phyloP scores from a whole-genome alignment of 2,329 filamentous ascomycete species.

The Aspergillus pseudoterreus region DNA sequence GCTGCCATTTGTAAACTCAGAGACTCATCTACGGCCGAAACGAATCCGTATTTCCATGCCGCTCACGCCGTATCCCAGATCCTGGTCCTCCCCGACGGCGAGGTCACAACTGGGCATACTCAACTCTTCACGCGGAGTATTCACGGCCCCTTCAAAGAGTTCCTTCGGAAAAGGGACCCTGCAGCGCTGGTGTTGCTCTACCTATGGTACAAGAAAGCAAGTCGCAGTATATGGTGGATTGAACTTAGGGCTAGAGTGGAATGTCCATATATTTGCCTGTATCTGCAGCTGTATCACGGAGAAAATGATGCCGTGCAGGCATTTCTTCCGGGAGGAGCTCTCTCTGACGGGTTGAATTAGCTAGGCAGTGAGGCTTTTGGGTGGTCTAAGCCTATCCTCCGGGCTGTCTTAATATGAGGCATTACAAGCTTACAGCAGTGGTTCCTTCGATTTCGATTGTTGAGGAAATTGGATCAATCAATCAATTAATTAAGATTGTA shows the following conservation, averaged over 20 bases:
- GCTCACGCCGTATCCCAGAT: slow-evolving; percentile 37
- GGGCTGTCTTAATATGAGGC: too few species aligned
- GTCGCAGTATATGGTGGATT: slow-evolving; percentile 45
- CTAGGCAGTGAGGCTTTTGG: not conserved
- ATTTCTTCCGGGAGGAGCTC: slow-evolving; percentile 28
- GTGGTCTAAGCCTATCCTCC: too few species aligned
- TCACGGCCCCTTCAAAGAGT: slow-evolving; percentile 28
- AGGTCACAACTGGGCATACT: slow-evolving; percentile 18
- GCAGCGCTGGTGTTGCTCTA: slow-evolving; percentile 40
- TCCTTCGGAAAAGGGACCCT: slow-evolving; percentile 35
- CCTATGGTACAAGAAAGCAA: slow-evolving; percentile 42
- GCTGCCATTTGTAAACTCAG: slow-evolving; percentile 22
- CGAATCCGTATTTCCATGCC: slow-evolving; percentile 38
- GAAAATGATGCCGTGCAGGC: slow-evolving; percentile 22
- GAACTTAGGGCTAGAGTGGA: slow-evolving; percentile 41
- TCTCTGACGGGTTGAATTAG: slow-evolving; percentile 7
- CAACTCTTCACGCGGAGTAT: slow-evolving; percentile 36
- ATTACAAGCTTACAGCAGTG: too few species aligned
- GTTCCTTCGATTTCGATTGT: too few species aligned
- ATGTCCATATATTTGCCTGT: slow-evolving; percentile 40
- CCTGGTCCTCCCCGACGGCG: slow-evolving; percentile 23
- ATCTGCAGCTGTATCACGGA: slow-evolving; percentile 32
- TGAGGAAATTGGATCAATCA: too few species aligned
- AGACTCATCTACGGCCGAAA: slow-evolving; percentile 29
- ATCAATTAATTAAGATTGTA: too few species aligned